phyloP scores from a whole-genome alignment of 2,329 filamentous ascomycete species.

The Alternaria postmessia region DNA sequence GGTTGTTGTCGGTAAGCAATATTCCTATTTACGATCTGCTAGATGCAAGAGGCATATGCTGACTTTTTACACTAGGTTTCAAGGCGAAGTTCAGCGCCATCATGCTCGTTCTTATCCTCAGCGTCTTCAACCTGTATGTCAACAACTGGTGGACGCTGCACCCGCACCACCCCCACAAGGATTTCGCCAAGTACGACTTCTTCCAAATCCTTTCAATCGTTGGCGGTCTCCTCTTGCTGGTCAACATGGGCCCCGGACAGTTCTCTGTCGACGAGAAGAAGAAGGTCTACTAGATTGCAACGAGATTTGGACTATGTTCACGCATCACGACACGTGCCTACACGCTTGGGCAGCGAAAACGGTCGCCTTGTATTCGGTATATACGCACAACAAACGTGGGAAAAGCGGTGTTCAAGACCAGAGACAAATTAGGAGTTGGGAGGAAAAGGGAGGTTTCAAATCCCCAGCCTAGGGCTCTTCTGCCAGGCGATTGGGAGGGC shows the following conservation, averaged over 20 bases:
- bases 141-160: constrained; percentile 99
- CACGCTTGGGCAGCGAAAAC: constrained; percentile 25
- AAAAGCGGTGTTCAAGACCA: not conserved
- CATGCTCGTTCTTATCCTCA: constrained; percentile 92
- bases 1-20: constrained; percentile 80
- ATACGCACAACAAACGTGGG: constrained; percentile 17
- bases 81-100: constrained; percentile 99
- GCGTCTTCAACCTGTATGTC: constrained; percentile 94
- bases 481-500: not conserved
- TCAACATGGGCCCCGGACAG: constrained; percentile 98
- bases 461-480: not conserved
- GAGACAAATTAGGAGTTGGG: not conserved
- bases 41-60: not conserved
- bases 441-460: not conserved
- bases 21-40: too few relatives aligned
- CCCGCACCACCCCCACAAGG: constrained; percentile 98
- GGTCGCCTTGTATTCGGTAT: constrained; percentile 31
- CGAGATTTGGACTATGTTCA: constrained; percentile 53
- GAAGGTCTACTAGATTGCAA: constrained; percentile 84
- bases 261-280: constrained; percentile 99
- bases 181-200: constrained; percentile 99
- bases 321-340: constrained; percentile 27
- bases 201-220: constrained; percentile 99
- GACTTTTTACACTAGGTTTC: constrained; percentile 62
- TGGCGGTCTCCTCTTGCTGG: constrained; percentile 91